These are phyloP conservation scores for Irpex rosettiformis DNA, from an alignment of 1,284 basidiomycete genomes.

Conservation along the genomic window DNA sequence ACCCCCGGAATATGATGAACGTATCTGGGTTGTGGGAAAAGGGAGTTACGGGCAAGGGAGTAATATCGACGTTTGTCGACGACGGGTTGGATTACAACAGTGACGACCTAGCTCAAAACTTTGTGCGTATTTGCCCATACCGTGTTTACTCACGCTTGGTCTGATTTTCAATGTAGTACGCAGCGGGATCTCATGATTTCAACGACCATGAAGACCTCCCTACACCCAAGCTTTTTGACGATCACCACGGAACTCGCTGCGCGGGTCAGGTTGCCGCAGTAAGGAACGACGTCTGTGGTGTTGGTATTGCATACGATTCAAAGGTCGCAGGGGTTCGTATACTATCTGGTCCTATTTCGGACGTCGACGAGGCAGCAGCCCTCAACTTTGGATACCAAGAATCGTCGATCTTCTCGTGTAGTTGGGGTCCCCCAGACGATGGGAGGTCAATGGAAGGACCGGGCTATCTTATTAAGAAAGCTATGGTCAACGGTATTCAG, in stretches of 20 bases:
- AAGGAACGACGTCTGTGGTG: conserved; percentile 94
- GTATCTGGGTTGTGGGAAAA: conserved; percentile 82
- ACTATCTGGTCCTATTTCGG: conserved; percentile 93
- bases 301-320: conserved; percentile 92
- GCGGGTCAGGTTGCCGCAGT: conserved; percentile 97
- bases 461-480: conserved; percentile 88
- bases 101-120: conserved; percentile 86
- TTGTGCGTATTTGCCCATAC: conserved; percentile 57
- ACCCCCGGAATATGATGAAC: conserved; percentile 81
- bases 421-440: conserved; percentile 98
- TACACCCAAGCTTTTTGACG: conserved; percentile 84
- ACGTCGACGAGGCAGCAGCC: conserved; percentile 96
- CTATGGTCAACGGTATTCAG: conserved; percentile 92
- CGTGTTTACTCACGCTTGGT: conserved; percentile 1
- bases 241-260: conserved; percentile 97
- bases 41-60: conserved; percentile 83
- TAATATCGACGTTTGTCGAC: conserved; percentile 90
- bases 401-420: conserved; percentile 93
- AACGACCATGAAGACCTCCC: conserved; percentile 92
- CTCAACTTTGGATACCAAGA: conserved; percentile 94
- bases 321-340: conserved; percentile 95
- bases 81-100: conserved; percentile 94
- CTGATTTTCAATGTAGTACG: conserved; percentile 51
- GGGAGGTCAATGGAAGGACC: conserved; percentile 96
- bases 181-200: conserved; percentile 92